phyloP scores from a whole-genome alignment of 2,329 filamentous ascomycete species.

The Biscogniauxia sp. region DNA sequence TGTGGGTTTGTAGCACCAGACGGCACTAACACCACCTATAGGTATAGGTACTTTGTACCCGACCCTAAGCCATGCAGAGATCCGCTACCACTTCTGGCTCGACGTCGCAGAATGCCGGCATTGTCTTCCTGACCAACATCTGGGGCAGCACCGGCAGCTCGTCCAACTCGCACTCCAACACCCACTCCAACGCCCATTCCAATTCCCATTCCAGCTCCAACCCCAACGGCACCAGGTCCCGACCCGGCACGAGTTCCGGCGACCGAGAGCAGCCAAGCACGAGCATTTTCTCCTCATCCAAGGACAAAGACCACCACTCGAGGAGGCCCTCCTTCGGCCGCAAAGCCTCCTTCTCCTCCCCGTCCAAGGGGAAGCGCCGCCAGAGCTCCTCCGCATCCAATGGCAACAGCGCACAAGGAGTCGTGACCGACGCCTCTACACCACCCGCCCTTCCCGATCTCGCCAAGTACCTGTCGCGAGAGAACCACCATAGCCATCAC shows the following conservation, averaged over 20 bases:
- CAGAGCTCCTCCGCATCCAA: conserved; percentile 42
- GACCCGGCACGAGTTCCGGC: conserved; percentile 37
- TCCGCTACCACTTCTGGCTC: conserved; percentile 11
- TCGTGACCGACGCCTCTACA: conserved; percentile 42
- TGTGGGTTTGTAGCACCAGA: not conserved
- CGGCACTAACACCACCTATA: too few relatives aligned
- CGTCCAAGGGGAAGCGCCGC: conserved; percentile 37
- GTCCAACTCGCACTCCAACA: conserved; percentile 14
- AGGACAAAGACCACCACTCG: conserved; percentile 44
- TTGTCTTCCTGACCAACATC: conserved; percentile 31
- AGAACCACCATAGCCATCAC: conserved; percentile 14
- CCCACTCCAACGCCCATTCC: conserved; percentile 4
- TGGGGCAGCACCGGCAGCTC: conserved; percentile 23
- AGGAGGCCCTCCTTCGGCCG: conserved; percentile 52
- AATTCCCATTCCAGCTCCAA: conserved; percentile 8
- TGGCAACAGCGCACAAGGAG: conserved; percentile 30
- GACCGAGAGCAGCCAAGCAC: conserved; percentile 23
- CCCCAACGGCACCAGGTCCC: conserved; percentile 24
- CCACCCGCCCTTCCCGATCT: conserved; percentile 56
- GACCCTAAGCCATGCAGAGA: conserved; percentile 18
- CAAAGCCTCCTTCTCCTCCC: conserved; percentile 50
- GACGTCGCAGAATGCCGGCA: conserved; percentile 22
- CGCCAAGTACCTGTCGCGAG: conserved; percentile 35
- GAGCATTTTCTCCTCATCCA: not conserved
- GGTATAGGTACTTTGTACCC: too few relatives aligned